Conservation (phyloP, 371 early-diverging fungal species). For the Quaeritorhiza haematococci region DNA sequence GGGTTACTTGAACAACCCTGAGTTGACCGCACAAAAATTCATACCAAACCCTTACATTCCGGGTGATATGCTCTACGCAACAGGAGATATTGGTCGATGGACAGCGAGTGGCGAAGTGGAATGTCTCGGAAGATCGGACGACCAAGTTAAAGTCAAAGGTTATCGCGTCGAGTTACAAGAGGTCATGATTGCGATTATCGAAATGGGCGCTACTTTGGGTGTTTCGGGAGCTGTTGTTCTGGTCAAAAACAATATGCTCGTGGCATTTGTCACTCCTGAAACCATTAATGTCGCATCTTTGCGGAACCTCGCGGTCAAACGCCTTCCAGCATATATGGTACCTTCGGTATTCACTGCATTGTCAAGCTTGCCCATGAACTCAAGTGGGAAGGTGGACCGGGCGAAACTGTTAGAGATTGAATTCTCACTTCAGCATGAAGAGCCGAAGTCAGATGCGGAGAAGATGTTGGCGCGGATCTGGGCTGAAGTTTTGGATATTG, state of each 20-base stretch:
- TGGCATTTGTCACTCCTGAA: constrained; percentile 10
- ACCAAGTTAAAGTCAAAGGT: constrained; percentile 43
- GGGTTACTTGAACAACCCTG: constrained; percentile 12
- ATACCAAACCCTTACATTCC: not conserved
- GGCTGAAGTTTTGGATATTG: constrained; percentile 1
- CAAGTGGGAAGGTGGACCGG: constrained; percentile 18
- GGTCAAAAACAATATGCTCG: constrained; percentile 6
- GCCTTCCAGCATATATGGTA: constrained; percentile 22
- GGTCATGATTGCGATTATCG: constrained; percentile 18
- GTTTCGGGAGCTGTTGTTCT: constrained; percentile 2
- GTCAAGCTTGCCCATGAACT: constrained; percentile 14
- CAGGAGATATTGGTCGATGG: constrained; percentile 13
- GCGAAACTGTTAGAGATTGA: no score
- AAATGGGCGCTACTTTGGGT: not conserved
- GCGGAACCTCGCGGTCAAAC: no score
- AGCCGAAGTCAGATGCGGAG: no score
- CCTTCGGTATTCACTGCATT: constrained; percentile 13
- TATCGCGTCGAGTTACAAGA: constrained; percentile 46
- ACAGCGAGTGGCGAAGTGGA: constrained; percentile 13
- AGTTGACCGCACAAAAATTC: constrained; percentile 10
- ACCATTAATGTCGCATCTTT: no score
- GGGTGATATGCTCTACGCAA: constrained; percentile 9
- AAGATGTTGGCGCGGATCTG: not conserved
- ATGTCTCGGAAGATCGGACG: constrained; percentile 30
- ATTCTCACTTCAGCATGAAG: no score